A percentile compares a stretch with the other conserved stretches of the same genome.
Evolutionary conservation across 2,329 filamentous ascomycete genomes (phyloP).

Genomic region (Scedosporium boydii): DNA sequence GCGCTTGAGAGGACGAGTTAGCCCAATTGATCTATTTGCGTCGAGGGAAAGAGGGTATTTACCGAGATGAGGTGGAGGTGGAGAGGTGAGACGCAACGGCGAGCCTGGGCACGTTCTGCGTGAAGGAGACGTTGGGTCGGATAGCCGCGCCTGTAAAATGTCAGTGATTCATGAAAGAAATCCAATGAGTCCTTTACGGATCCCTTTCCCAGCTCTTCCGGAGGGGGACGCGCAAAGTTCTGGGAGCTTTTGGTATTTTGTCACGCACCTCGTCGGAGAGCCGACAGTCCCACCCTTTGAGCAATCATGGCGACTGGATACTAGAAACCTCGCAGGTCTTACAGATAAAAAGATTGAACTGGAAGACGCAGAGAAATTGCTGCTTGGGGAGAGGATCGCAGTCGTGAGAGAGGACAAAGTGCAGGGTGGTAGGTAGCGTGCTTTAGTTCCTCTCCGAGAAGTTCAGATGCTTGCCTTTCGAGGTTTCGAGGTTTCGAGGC

Average conservation of each 20-base stretch:
- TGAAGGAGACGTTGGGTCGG: slow-evolving; percentile 7
- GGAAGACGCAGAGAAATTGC: background rate
- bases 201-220: too few relatives aligned
- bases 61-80: slow-evolving; percentile 36
- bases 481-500: background rate
- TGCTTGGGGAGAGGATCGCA: slow-evolving; percentile 8
- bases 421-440: slow-evolving; percentile 6
- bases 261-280: slow-evolving; percentile 47
- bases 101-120: slow-evolving; percentile 36
- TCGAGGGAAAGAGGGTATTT: slow-evolving; percentile 12
- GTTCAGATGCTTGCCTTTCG: slow-evolving; percentile 6
- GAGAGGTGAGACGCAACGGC: slow-evolving; percentile 31
- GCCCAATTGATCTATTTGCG: background rate
- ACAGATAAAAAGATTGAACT: slow-evolving; percentile 9
- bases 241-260: slow-evolving; percentile 3
- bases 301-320: slow-evolving; percentile 37
- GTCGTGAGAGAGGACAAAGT: slow-evolving; percentile 8
- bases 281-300: slow-evolving; percentile 47
- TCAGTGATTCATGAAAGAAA: background rate
- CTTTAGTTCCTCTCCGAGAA: slow-evolving; percentile 9
- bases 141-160: background rate
- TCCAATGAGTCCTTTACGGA: too few relatives aligned
- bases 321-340: slow-evolving; percentile 2
- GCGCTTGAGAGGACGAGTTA: slow-evolving; percentile 23
- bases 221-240: background rate